Conservation (phyloP, 2,329 filamentous ascomycete species). For the Chrysoporthe cubensis region DNA sequence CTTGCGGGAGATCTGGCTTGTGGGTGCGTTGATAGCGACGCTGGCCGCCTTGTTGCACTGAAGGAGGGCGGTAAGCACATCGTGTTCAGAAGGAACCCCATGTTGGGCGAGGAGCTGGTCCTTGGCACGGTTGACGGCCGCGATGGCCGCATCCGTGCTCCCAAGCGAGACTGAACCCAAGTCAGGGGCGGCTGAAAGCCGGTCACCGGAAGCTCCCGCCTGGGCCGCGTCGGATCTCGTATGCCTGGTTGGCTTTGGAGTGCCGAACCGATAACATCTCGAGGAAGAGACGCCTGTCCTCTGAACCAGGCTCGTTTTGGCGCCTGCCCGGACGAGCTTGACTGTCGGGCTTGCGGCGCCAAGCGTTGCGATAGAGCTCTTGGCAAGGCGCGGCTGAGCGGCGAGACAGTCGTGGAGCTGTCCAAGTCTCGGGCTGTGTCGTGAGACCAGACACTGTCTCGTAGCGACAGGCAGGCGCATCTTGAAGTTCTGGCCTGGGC, state of each 20-base stretch:
- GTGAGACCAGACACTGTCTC: not conserved
- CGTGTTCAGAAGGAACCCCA: conserved; percentile 49
- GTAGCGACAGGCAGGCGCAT: not conserved
- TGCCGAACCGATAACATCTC: conserved; percentile 24
- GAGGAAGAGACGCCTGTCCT: conserved; percentile 11
- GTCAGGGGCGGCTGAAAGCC: not conserved
- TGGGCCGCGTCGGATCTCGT: conserved; percentile 3
- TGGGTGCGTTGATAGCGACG: conserved; percentile 36
- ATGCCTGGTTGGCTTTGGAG: conserved; percentile 19
- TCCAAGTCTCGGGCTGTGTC: not conserved
- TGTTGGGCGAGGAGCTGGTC: conserved; percentile 49
- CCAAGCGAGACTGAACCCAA: not conserved
- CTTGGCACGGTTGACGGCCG: conserved; percentile 47
- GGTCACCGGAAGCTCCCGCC: conserved; percentile 6
- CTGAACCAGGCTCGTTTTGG: conserved; percentile 18
- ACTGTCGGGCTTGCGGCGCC: conserved; percentile 24
- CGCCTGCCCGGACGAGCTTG: conserved; percentile 17
- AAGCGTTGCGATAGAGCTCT: conserved; percentile 32
- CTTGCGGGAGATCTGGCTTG: conserved; percentile 46
- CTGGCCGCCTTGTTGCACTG: conserved; percentile 50
- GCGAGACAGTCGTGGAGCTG: not conserved
- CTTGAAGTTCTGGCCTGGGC: not conserved
- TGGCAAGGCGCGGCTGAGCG: conserved; percentile 27
- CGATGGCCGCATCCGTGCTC: conserved; percentile 37
- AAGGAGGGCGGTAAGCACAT: conserved; percentile 49